Evolutionary conservation across 2,329 filamentous ascomycete genomes (phyloP).

Genomic region (Nemania diffusa): DNA sequence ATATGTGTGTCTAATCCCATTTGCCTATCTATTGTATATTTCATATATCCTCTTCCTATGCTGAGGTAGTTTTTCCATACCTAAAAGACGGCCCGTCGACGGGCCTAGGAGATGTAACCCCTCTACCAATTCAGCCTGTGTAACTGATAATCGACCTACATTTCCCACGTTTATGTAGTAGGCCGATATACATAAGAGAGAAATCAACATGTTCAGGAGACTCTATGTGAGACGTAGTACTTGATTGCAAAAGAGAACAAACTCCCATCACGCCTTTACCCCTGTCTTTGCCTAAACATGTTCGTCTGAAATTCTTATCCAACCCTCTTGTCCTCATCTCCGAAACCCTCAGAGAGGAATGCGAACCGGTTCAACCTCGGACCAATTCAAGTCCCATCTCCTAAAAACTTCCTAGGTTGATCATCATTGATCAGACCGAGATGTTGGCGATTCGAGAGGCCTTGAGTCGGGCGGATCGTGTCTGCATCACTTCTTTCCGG

Average conservation of each 20-base stretch:
- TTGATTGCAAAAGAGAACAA: conserved; percentile 33
- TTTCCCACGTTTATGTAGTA: background rate
- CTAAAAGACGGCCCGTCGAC: background rate
- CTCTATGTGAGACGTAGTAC: conserved; percentile 5
- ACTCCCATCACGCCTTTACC: conserved; percentile 38
- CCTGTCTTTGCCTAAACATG: conserved; percentile 26
- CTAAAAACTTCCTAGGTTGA: background rate
- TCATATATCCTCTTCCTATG: no score
- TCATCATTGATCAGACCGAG: conserved; percentile 2
- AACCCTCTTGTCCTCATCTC: conserved; percentile 18
- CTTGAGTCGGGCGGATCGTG: conserved; percentile 3
- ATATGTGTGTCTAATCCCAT: background rate
- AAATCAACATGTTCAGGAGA: background rate
- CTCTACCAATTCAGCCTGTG: background rate
- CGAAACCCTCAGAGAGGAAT: conserved; percentile 8
- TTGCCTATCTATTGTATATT: no score
- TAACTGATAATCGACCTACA: background rate
- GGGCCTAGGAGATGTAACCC: background rate
- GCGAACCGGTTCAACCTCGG: background rate
- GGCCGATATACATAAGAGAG: background rate
- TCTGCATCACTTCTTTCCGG: conserved; percentile 43
- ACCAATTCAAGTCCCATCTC: background rate
- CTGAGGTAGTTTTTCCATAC: no score
- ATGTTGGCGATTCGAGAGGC: background rate
- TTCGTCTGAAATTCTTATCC: conserved; percentile 34